These are phyloP conservation scores for Sonneratia caseolaris DNA, from an alignment of 345 rosid species.

Conservation along the genomic window DNA sequence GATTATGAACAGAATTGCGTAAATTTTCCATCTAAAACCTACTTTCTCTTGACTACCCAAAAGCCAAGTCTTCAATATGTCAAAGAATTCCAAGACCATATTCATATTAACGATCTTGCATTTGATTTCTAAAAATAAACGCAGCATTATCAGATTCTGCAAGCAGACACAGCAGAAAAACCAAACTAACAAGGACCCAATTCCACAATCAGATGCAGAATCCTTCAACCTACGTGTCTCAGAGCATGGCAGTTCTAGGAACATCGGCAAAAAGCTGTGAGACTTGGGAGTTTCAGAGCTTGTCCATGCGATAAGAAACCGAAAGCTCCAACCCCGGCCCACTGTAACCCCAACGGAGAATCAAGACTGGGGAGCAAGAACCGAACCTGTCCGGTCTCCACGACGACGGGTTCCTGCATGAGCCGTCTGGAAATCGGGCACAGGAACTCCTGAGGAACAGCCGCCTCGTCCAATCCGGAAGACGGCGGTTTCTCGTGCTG, in stretches of 20 bases:
- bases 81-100: neutral
- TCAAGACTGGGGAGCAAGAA: neutral
- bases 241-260: neutral
- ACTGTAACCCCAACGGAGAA: no score
- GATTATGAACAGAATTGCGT: neutral
- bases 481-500: constrained; percentile 4
- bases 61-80: no score
- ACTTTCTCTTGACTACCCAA: neutral
- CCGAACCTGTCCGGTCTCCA: constrained; percentile 49
- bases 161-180: neutral
- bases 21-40: neutral
- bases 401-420: constrained; percentile 49
- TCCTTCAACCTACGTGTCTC: neutral
- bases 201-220: neutral
- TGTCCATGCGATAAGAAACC: neutral
- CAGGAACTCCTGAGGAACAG: constrained; percentile 24
- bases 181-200: neutral
- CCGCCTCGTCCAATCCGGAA: constrained; percentile 4
- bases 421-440: constrained; percentile 40
- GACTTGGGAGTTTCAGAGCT: neutral
- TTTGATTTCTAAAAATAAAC: neutral
- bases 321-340: neutral
- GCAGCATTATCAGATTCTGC: neutral
- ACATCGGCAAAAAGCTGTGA: no score
- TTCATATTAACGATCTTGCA: neutral